Percentiles rank a stretch among this genome's conserved stretches.
Conservation (phyloP, 2,329 filamentous ascomycete genomes). For the Colletotrichum sublineola region DNA sequence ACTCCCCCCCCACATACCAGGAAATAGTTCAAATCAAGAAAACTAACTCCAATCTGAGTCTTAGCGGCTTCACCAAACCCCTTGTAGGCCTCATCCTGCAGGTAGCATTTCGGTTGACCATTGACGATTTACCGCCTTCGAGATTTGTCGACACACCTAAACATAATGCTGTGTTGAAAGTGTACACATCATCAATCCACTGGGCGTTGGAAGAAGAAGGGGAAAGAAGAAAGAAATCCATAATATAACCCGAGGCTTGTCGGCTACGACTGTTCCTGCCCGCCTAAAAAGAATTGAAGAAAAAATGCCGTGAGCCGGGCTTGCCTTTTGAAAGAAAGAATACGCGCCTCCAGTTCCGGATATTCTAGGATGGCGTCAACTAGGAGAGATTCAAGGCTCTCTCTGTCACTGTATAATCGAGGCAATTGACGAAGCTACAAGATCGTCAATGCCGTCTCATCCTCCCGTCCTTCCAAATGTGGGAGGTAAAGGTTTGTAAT, state of each 20-base stretch:
- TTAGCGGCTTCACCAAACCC: constrained; percentile 18
- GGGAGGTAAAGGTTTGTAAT: not conserved
- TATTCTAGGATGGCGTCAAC: constrained; percentile 20
- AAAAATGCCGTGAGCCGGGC: constrained; percentile 29
- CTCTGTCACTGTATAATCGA: constrained; percentile 11
- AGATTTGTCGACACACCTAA: constrained; percentile 25
- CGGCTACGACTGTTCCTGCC: constrained; percentile 28
- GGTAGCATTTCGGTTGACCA: constrained; percentile 15
- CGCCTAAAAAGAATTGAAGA: constrained; percentile 28
- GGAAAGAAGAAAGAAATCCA: constrained; percentile 10
- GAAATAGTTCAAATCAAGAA: constrained; percentile 14
- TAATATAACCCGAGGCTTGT: constrained; percentile 24
- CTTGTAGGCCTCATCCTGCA: constrained; percentile 18
- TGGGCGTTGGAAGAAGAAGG: constrained; percentile 12
- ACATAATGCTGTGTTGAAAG: constrained; percentile 20
- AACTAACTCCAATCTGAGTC: constrained; percentile 30
- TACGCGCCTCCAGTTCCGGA: constrained; percentile 29
- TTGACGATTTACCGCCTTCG: constrained; percentile 9
- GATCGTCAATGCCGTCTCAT: constrained; percentile 1
- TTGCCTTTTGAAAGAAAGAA: constrained; percentile 31
- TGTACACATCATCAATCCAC: constrained; percentile 28
- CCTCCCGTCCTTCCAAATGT: too few species aligned
- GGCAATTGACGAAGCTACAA: constrained; percentile 7
- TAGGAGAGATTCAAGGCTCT: constrained; percentile 19
- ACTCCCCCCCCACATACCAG: not conserved